Evolutionary conservation across 208 protist genomes (phyloP).

Genomic region (Tritrichomonas musculus): DNA sequence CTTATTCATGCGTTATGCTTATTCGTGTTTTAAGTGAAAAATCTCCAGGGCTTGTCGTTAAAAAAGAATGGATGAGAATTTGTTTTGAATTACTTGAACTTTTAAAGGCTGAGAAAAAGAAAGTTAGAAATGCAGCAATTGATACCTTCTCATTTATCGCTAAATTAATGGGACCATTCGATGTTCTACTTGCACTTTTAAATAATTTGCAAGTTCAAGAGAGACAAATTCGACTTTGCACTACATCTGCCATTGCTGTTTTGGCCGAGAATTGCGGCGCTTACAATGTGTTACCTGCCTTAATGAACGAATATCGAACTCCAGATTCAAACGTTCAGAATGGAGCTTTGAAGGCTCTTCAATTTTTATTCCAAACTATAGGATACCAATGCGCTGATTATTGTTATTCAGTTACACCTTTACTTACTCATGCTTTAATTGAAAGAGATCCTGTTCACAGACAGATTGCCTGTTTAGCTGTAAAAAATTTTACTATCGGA

Average conservation of each 20-base stretch:
- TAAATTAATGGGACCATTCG: conserved; percentile 91
- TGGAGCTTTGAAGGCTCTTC: conserved; percentile 91
- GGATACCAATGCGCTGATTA: conserved; percentile 93
- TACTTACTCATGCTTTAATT: conserved; percentile 95
- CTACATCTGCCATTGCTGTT: conserved; percentile 96
- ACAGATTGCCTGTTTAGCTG: conserved; percentile 90
- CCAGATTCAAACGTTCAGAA: conserved; percentile 85
- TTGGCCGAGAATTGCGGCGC: conserved; percentile 94
- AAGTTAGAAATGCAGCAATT: conserved; percentile 70
- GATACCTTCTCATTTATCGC: conserved; percentile 75
- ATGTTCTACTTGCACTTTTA: conserved; percentile 93
- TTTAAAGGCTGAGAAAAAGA: conserved; percentile 92
- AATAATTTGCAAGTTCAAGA: conserved; percentile 98
- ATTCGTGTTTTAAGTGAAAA: conserved; percentile 52
- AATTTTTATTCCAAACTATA: conserved; percentile 99
- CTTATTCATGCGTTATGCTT: conserved; percentile 90
- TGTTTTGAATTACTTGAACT: conserved; percentile 95
- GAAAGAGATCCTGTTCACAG: conserved; percentile 94
- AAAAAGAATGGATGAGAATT: conserved; percentile 85
- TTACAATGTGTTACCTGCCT: conserved; percentile 94
- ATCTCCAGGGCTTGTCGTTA: conserved; percentile 70
- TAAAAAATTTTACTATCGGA: conserved; percentile 83
- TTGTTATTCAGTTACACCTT: conserved; percentile 85
- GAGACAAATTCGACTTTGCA: conserved; percentile 96
- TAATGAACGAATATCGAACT: conserved; percentile 98